Base-by-base conservation (phyloP, 2,329 filamentous ascomycete genomes). In the Dactylella cylindrospora region DNA sequence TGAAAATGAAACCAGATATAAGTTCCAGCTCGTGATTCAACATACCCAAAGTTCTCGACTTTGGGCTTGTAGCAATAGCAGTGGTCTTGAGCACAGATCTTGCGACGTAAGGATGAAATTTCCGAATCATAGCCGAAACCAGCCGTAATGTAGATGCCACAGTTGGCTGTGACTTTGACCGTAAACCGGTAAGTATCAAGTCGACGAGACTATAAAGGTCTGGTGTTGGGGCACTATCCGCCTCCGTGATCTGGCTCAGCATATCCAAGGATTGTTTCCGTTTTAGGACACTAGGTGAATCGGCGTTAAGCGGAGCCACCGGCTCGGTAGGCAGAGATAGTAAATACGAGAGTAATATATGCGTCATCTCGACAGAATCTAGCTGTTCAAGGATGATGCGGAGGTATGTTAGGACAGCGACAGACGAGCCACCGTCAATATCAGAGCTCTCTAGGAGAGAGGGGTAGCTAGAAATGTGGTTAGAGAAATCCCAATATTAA, bases 401-500 rank as follows among this genome's bases (percentile, higher is more conserved):
- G 28, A 98, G 78, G 72, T 98, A 97, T 1, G 90, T 96, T 65
- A 97, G 78, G 9, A 98, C 93, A 2, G 93, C 93, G 17, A 97
- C 90, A 0, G 93, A 95, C 5, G 93, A 98, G 49, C 93, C 93
- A 66, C 91, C 93, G 73, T 97, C 91, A 31, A 94, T 87, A 74
- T 98, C 93, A 1, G 93, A 97, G 7, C 93, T 98, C 73, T 98
- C 91, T 10, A 98, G 79, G 25, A 98, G 78, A 1, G 94, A 98
- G 1, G 93, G 93, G 71, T 98, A 95, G 75, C 88, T 93, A 66
- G 2, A 15, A 29, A 25, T 33, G 33, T 38, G 10, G 35, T 17
- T 41, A 64, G 6, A 67, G 53, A 39, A 44, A 2, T 20, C 6
- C 8, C 20, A 10, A 5, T n/a, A 8, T n/a, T n/a, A 12, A 2